Percentiles rank a stretch among this genome's conserved stretches.
These are phyloP conservation scores for Dentiscutata heterogama DNA, from an alignment of 371 early-diverging fungal species.

Conservation along the genomic window DNA sequence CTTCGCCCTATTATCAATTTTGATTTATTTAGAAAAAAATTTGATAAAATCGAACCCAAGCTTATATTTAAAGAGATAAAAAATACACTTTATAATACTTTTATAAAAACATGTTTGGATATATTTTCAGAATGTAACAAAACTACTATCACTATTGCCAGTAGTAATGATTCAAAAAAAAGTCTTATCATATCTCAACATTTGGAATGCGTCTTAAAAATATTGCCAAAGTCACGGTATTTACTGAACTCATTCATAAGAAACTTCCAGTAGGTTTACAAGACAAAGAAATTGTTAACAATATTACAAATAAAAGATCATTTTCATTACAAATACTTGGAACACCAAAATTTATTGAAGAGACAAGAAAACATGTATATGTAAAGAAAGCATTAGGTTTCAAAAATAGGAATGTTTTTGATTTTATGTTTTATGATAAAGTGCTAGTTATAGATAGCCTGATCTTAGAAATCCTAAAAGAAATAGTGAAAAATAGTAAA, in stretches of 20 bases:
- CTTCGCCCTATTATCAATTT: not conserved
- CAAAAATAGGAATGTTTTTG: no score
- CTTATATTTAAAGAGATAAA: not conserved
- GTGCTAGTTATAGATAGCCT: no score
- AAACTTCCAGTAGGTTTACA: not conserved
- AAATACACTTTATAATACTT: not conserved
- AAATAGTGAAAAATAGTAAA: no score
- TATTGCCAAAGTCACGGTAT: not conserved
- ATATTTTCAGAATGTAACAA: not conserved
- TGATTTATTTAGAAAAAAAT: not conserved
- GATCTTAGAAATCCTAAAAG: no score
- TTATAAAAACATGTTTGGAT: not conserved
- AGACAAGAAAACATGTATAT: no score
- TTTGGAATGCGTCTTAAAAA: not conserved
- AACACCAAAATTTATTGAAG: no score
- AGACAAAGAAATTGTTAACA: no score
- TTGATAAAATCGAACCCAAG: conserved; percentile 6
- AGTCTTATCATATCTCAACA: conserved; percentile 8
- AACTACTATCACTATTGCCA: not conserved
- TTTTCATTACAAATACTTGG: no score
- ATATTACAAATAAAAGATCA: no score
- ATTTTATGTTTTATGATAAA: no score
- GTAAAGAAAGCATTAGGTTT: no score
- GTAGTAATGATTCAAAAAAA: conserved; percentile 11
- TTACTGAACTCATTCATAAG: not conserved